phyloP scores from a whole-genome alignment of 371 early-diverging fungal species.

The Mortierella sp. region DNA sequence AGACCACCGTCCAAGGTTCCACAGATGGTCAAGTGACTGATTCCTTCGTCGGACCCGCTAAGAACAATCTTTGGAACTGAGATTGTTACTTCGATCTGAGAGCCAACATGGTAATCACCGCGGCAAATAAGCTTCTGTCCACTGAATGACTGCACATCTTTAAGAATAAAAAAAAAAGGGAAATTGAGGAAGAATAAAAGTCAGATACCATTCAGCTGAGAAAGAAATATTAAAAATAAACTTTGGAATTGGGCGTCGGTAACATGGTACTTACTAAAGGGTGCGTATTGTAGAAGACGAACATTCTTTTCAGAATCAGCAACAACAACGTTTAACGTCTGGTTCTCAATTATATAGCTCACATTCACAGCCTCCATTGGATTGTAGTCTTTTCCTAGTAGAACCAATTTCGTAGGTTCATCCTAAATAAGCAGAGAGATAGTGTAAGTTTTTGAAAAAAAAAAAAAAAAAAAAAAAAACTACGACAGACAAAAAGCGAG shows the following conservation, averaged over 20 bases:
- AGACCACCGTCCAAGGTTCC: slow-evolving; percentile 82
- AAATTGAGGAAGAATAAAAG: neutral
- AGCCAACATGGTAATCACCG: slow-evolving; percentile 91
- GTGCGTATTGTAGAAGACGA: slow-evolving; percentile 88
- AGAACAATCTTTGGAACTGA: slow-evolving; percentile 63
- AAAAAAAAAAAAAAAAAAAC: neutral
- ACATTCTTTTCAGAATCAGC: slow-evolving; percentile 89
- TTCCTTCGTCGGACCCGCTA: slow-evolving; percentile 42
- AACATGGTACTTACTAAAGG: slow-evolving; percentile 80
- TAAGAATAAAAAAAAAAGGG: neutral
- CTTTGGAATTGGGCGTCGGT: too few relatives aligned
- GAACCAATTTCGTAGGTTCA: slow-evolving; percentile 90
- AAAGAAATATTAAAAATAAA: too few relatives aligned
- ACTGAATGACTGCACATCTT: slow-evolving; percentile 88
- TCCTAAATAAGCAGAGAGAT: slow-evolving; percentile 65
- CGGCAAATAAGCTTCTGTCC: slow-evolving; percentile 92
- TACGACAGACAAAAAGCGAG: too few relatives aligned
- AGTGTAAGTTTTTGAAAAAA: neutral
- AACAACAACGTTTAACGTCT: slow-evolving; percentile 79
- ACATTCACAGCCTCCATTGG: slow-evolving; percentile 76
- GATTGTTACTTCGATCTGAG: slow-evolving; percentile 74
- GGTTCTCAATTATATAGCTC: slow-evolving; percentile 85
- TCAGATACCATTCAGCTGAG: too few relatives aligned
- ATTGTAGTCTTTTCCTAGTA: slow-evolving; percentile 93
- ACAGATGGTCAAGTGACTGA: slow-evolving; percentile 40